Base-by-base conservation (phyloP, 106 monocot genomes). In the Dactylorhiza incarnata region DNA sequence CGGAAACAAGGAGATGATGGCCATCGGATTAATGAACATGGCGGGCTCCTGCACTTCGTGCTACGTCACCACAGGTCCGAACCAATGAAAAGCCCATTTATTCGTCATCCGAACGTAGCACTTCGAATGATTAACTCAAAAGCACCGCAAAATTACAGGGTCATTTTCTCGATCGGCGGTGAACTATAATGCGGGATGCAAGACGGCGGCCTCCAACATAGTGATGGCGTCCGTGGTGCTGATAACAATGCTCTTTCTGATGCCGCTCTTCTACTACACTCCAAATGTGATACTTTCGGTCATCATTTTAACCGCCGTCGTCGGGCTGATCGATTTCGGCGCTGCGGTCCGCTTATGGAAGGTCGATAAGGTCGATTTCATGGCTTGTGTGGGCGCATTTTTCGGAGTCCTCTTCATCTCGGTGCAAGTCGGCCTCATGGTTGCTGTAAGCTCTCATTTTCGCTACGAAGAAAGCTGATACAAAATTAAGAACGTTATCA, bases 1-100 rank as follows among this genome's bases (percentile, higher is more conserved):
- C 78, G 95, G 95, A 44, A 95, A 95, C 84, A 95, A 95, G 81
- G 95, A 95, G 83, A 95, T 95, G 95, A 87, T 92, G 87, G 95
- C 91, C 53, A 92, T 95, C 19, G 95, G 95, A 7, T 45, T 91
- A 29, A 95, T 95, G 95, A 95, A 95, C 95, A 92, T 95, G 82
- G 87, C 84, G 17, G 95, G 95, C 54, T 95, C 95, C 10, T 95
- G 95, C 75, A 79, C 95, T 76, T 95, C 95, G 37, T 95, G 95
- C 55, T 95, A 89, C 80, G 92, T 95, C 59, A 95, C 95, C 3
- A 89, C 95, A 81, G 95, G 95, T 94, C 54, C 49, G 49, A 72
- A 11, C 72, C 47, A 22, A 49, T 12, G 19, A 45, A 65, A 69
- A 69, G 7, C 17, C 44, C 1, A 69, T 68, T 1, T 65, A 16